Conservation (phyloP, 1,284 basidiomycete genomes). For the Malassezia sp. region DNA sequence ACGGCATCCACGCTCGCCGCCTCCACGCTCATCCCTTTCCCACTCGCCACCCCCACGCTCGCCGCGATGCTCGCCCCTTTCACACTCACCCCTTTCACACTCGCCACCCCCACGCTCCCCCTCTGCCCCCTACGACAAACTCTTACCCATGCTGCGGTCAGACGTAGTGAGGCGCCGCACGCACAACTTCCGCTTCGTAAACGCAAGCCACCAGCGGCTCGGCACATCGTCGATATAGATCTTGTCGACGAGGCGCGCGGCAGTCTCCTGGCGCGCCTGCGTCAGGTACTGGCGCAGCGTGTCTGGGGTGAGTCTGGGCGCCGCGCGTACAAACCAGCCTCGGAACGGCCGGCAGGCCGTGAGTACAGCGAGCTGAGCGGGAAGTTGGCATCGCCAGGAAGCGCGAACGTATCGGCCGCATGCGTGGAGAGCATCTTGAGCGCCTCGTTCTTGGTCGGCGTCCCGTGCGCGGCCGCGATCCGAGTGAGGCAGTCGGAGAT, state of each 20-base stretch:
- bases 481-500: constrained; percentile 84
- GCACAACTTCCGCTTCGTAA: constrained; percentile 53
- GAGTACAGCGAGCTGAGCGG: constrained; percentile 85
- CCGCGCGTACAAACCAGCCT: constrained; percentile 59
- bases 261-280: constrained; percentile 84
- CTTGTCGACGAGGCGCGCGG: constrained; percentile 69
- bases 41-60: too few relatives aligned
- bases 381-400: constrained; percentile 94
- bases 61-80: too few relatives aligned
- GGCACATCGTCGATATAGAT: constrained; percentile 79
- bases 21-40: too few relatives aligned
- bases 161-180: constrained; percentile 13
- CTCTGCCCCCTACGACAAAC: constrained; percentile 18
- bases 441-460: constrained; percentile 59
- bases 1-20: too few relatives aligned
- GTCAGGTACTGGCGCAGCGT: constrained; percentile 79
- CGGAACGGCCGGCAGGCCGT: constrained; percentile 62
- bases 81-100: too few relatives aligned
- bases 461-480: constrained; percentile 33
- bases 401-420: constrained; percentile 72
- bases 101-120: too few relatives aligned
- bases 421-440: constrained; percentile 77
- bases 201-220: constrained; percentile 99
- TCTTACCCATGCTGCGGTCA: constrained; percentile 39
- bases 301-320: constrained; percentile 52